Evolutionary conservation across 495 filamentous ascomycete species (phyloP), one percentile per base, ranked within the genome.

Genomic region (Cairneyella variabilis): DNA sequence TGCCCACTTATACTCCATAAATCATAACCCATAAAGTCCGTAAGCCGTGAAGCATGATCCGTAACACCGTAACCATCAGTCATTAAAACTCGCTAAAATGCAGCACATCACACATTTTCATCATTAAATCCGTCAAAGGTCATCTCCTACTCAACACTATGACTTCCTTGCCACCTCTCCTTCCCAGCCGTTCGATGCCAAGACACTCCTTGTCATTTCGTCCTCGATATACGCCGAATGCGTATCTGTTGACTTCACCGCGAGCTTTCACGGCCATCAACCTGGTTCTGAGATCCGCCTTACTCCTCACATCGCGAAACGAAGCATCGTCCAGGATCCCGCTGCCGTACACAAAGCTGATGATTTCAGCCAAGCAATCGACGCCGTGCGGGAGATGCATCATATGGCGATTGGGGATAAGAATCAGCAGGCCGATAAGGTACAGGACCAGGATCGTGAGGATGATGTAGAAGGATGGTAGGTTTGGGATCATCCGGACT

Each of bases 321-420:
- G 83, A 73, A 30, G 80, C 74, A 52, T 93, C 89, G 3, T 76
- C 73, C 1, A 90, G 66, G 14, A 95, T 69, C 9, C 81, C 80
- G 32, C 83, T 85, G 57, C 79, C 79, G 46, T 85, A 85, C 32
- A 92, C 68, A 57, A 88, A 91, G 61, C 79, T 83, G 54, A 91
- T 74, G n/a, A 89, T 74, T 66, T 92, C 88, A 2, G 84, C 86
- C 0, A 95, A 68, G 32, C 79, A 88, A 39, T 70, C 79, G 20
- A 86, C 80, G 22, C 78, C 77, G 57, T 91, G 89, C 0, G 89
- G 86, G 10, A 90, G 76, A 18, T 82, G 73, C 48, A 85, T 77
- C 23, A 67, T 65, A 17, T 71, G 68, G 6, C 80, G 66, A 8
- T 73, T 73, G 59, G 84, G 85, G 38, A 90, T 69, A 10, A 78